Evolutionary conservation across 2,329 filamentous ascomycete species (phyloP), one percentile per base, ranked within the genome.

Genomic region (Myriosclerotinia duriaeana): DNA sequence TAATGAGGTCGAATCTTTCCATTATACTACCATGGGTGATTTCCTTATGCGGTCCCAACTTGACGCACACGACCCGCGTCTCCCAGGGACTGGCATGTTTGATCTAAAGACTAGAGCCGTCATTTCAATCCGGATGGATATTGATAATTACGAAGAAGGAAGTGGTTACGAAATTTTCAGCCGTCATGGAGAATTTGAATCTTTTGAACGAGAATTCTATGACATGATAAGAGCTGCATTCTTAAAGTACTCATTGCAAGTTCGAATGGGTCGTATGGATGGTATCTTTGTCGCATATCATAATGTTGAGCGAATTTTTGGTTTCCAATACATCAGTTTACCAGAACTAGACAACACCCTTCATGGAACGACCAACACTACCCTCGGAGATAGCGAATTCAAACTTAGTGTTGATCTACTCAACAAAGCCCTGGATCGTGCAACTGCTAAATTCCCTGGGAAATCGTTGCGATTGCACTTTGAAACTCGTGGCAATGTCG

Each of bases 221-320:
- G 95, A 99, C 78, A 96, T 99, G 93, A 94, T 96, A 68, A 86
- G 96, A 64, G 87, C 93, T 1, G 95, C 94, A 0, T 94, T 99
- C 79, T 81, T 99, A 65, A 99, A 99, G 76, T 99, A 99, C 78
- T 97, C 93, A 12, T 82, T 99, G 40, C 95, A 99, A 78, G 96
- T 94, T 38, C 91, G 95, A 54, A 96, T 99, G 87, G 95, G 96
- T 22, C 88, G 93, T 60, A 99, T 99, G 96, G 94, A 99, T 76
- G 95, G 95, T 64, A 97, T 98, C 60, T 99, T 98, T 75, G 91
- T 98, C 30, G 95, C 95, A 2, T 99, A 88, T 76, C 95, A 99
- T 81, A 99, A 99, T 76, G 91, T 93, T 2, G 85, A 93, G 78
- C 90, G 93, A 65, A 96, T 99, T 60, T 99, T 99, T 76, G 95